phyloP scores from a whole-genome alignment of 1,284 basidiomycete species.

The Microbotryum lychnidis-dioicae region DNA sequence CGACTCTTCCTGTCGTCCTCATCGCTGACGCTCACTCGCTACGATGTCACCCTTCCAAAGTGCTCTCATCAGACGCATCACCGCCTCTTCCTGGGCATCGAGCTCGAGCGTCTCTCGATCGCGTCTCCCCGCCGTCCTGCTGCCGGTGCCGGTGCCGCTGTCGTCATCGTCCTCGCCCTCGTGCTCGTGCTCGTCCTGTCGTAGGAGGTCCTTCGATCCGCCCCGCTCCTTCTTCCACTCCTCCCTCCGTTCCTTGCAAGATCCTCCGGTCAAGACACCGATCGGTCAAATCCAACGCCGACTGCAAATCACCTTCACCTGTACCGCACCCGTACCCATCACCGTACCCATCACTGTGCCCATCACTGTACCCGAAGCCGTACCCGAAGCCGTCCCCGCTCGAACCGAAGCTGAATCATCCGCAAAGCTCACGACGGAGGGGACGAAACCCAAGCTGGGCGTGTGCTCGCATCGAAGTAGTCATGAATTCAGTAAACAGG shows the following conservation, averaged over 20 bases:
- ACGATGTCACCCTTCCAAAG: too few relatives aligned
- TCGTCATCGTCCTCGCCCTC: neutral
- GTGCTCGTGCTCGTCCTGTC: neutral
- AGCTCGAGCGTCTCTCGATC: neutral
- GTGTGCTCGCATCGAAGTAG: conserved; percentile 73
- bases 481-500: conserved; percentile 75
- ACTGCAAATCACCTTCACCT: conserved; percentile 62
- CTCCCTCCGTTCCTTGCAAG: neutral
- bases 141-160: neutral
- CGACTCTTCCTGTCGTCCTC: neutral
- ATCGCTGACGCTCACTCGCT: neutral
- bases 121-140: neutral
- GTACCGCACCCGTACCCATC: conserved; percentile 50
- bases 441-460: neutral
- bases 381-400: neutral
- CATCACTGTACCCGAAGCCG: too few relatives aligned
- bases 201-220: conserved; percentile 1
- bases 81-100: neutral
- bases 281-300: conserved; percentile 31
- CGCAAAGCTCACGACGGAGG: too few relatives aligned
- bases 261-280: conserved; percentile 15
- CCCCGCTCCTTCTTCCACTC: neutral
- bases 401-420: conserved; percentile 1
- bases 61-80: too few relatives aligned
- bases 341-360: too few relatives aligned